A percentile compares a stretch with the other conserved stretches of the same genome.
These are phyloP conservation scores for Phaseolus lunatus DNA, from an alignment of 306 rosid species.

Conservation along the genomic window DNA sequence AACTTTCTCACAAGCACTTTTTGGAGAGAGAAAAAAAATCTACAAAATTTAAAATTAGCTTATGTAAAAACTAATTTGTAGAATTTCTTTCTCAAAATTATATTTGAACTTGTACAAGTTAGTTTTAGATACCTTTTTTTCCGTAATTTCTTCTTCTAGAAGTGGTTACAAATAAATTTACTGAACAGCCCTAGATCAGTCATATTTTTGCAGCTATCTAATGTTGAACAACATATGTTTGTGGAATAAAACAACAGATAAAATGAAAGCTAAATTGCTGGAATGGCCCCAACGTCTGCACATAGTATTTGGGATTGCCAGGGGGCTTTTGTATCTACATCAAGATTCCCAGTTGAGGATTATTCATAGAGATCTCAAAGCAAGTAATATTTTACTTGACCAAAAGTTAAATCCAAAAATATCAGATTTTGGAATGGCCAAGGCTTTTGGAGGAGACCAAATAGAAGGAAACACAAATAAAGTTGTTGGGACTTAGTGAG, in stretches of 20 bases:
- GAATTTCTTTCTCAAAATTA: too few species aligned
- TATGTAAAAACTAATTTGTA: too few species aligned
- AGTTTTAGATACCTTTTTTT: too few species aligned
- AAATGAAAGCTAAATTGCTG: background rate
- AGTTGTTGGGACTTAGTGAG: slow-evolving; percentile 26
- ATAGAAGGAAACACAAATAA: slow-evolving; percentile 21
- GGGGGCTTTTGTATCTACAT: slow-evolving; percentile 26
- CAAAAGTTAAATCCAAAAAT: slow-evolving; percentile 19
- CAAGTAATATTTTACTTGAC: slow-evolving; percentile 33
- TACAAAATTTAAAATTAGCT: too few species aligned
- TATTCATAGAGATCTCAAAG: slow-evolving; percentile 31
- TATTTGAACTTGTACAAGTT: too few species aligned
- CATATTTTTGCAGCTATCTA: background rate
- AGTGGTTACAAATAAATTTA: too few species aligned
- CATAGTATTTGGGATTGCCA: slow-evolving; percentile 20
- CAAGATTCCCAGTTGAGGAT: slow-evolving; percentile 31
- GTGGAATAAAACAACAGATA: background rate
- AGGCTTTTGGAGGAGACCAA: slow-evolving; percentile 18
- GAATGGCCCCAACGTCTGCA: background rate
- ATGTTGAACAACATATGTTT: background rate
- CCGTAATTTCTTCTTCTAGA: too few species aligned
- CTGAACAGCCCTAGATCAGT: background rate
- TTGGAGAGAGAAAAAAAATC: too few species aligned
- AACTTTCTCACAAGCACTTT: too few species aligned
- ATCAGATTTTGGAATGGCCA: slow-evolving; percentile 32